Evolutionary conservation across 1,139 yeast species (phyloP).

Genomic region (Nakaseomyces uthaithaninus): DNA sequence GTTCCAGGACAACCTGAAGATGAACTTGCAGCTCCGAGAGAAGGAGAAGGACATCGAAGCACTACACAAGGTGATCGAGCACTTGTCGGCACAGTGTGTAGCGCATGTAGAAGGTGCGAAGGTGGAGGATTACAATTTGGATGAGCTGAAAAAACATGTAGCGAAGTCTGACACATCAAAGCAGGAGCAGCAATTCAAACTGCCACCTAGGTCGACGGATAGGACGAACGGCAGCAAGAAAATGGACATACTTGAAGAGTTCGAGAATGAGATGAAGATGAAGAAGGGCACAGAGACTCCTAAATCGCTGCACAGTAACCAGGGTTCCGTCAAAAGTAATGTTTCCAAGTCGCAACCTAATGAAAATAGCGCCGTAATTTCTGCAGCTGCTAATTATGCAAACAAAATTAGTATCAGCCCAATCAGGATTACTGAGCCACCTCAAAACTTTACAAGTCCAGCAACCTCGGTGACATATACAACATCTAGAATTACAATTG

Average conservation of each 20-base stretch:
- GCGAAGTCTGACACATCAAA: conserved; percentile 8
- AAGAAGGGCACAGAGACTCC: conserved; percentile 8
- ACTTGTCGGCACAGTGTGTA: conserved; percentile 11
- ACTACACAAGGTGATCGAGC: conserved; percentile 19
- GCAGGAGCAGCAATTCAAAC: conserved; percentile 14
- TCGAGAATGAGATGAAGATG: conserved; percentile 6
- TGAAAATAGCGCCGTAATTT: neutral
- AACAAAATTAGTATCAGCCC: conserved; percentile 4
- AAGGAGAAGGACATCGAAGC: conserved; percentile 23
- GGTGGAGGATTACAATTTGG: conserved; percentile 9
- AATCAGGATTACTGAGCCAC: conserved; percentile 1
- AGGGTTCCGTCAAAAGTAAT: conserved; percentile 5
- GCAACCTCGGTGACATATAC: conserved; percentile 32
- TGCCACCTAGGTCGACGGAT: conserved; percentile 30
- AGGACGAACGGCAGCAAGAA: conserved; percentile 20
- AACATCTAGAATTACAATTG: conserved; percentile 31
- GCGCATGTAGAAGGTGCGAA: conserved; percentile 4
- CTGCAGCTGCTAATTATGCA: conserved; percentile 2
- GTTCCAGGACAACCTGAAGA: conserved; percentile 26
- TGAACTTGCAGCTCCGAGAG: conserved; percentile 24
- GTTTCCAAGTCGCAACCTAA: conserved; percentile 3
- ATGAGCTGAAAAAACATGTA: conserved; percentile 13
- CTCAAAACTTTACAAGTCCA: conserved; percentile 23
- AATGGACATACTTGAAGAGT: conserved; percentile 11
- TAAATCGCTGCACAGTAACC: conserved; percentile 3